Evolutionary conservation across 2,329 filamentous ascomycete species (phyloP).

Genomic region (Ascochyta lentis): DNA sequence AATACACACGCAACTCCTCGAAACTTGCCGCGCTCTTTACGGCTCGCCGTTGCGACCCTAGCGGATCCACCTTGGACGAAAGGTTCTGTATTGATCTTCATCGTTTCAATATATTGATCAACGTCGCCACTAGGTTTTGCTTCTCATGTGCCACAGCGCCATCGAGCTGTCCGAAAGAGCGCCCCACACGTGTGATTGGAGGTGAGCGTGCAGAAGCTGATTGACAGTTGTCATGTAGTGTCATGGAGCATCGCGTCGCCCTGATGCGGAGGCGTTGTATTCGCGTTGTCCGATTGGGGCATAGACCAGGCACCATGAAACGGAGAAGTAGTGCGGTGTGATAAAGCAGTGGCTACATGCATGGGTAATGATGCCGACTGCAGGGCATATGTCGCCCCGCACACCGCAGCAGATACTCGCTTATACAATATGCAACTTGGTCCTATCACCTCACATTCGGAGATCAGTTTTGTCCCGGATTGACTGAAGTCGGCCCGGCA

Average conservation of each 20-base stretch:
- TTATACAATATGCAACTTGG: not conserved
- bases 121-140: not conserved
- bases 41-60: not conserved
- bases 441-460: not conserved
- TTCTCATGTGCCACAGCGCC: not conserved
- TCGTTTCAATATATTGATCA: constrained; percentile 22
- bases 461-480: not conserved
- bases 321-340: not conserved
- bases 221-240: not conserved
- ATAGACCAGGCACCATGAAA: not conserved
- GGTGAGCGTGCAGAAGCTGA: not conserved
- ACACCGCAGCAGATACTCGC: not conserved
- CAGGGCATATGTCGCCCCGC: not conserved
- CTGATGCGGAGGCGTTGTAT: not conserved
- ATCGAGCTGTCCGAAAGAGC: not conserved
- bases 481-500: not conserved
- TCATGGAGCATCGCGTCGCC: not conserved
- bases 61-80: constrained; percentile 4
- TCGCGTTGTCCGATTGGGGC: not conserved
- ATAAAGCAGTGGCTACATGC: not conserved
- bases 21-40: constrained; percentile 3
- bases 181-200: not conserved
- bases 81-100: constrained; percentile 11
- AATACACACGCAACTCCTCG: constrained; percentile 2
- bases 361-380: not conserved